Conservation (phyloP, 257 asterid species). For the Paraleonurus japonicus region DNA sequence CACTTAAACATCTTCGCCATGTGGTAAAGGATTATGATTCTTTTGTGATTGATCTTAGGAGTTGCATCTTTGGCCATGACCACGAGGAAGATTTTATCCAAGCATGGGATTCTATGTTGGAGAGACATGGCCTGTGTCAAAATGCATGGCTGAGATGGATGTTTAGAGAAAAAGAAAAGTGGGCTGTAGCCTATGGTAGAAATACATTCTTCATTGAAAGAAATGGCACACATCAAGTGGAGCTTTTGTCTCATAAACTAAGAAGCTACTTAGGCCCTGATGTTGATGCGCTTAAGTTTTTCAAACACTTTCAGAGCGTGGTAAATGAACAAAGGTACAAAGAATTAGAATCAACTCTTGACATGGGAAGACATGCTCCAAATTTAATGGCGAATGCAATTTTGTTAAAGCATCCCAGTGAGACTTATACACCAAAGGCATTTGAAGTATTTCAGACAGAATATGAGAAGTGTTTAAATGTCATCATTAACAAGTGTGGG, state of each 20-base stretch:
- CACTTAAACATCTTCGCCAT: conserved; percentile 51
- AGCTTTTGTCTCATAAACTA: conserved; percentile 45
- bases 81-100: conserved; percentile 52
- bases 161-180: conserved; percentile 61
- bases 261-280: conserved; percentile 42
- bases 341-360: conserved; percentile 45
- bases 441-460: conserved; percentile 59
- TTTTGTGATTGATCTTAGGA: conserved; percentile 43
- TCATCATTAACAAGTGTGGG: conserved; percentile 44
- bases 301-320: conserved; percentile 45
- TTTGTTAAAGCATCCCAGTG: conserved; percentile 51
- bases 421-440: conserved; percentile 49
- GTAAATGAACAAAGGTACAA: conserved; percentile 53
- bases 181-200: conserved; percentile 60
- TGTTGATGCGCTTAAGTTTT: conserved; percentile 44
- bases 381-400: conserved; percentile 55
- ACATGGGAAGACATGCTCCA: conserved; percentile 49
- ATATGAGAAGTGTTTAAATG: conserved; percentile 56
- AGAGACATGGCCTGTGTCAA: conserved; percentile 43
- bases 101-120: conserved; percentile 56
- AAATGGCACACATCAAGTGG: conserved; percentile 45
- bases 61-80: conserved; percentile 51
- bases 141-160: conserved; percentile 68
- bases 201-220: conserved; percentile 56
- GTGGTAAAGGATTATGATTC: conserved; percentile 40